Evolutionary conservation across 495 filamentous ascomycete genomes (phyloP).

Genomic region (Podospora australis): DNA sequence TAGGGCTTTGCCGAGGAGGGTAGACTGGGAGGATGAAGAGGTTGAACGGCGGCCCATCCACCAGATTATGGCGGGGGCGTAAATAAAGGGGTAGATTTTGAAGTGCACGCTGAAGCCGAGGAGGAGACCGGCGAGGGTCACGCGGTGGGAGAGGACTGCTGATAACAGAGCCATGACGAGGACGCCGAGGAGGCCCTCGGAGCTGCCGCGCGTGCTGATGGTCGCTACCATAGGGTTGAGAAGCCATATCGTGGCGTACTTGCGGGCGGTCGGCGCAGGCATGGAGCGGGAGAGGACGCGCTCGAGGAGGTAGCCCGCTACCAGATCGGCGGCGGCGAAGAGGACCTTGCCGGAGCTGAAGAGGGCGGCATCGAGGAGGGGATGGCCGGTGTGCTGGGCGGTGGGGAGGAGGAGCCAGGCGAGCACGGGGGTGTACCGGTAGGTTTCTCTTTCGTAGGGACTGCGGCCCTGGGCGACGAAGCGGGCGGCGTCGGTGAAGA

Average conservation of each 20-base stretch:
- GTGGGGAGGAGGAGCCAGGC: conserved; percentile 88
- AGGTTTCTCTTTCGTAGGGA: conserved; percentile 86
- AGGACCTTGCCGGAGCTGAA: conserved; percentile 86
- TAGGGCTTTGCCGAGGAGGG: background rate
- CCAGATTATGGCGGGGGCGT: conserved; percentile 80
- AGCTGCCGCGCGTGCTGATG: conserved; percentile 89
- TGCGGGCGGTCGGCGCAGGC: conserved; percentile 44
- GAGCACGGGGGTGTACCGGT: conserved; percentile 90
- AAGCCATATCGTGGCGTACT: conserved; percentile 81
- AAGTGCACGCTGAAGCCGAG: conserved; percentile 87
- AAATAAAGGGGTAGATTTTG: conserved; percentile 98
- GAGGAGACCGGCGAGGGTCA: conserved; percentile 64
- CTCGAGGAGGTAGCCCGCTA: conserved; percentile 79
- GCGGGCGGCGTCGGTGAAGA: conserved; percentile 94
- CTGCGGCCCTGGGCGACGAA: conserved; percentile 56
- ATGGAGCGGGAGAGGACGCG: conserved; percentile 27
- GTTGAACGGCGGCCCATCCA: conserved; percentile 51
- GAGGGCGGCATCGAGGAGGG: conserved; percentile 38
- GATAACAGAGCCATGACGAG: conserved; percentile 76
- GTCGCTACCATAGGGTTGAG: conserved; percentile 97
- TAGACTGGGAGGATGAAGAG: background rate
- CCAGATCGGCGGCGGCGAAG: conserved; percentile 74
- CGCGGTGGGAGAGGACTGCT: conserved; percentile 56
- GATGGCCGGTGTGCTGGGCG: conserved; percentile 40
- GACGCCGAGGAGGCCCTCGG: conserved; percentile 81